Conservation (phyloP, 2,329 filamentous ascomycete species). For the Aspergillus brunneoviolaceus region DNA sequence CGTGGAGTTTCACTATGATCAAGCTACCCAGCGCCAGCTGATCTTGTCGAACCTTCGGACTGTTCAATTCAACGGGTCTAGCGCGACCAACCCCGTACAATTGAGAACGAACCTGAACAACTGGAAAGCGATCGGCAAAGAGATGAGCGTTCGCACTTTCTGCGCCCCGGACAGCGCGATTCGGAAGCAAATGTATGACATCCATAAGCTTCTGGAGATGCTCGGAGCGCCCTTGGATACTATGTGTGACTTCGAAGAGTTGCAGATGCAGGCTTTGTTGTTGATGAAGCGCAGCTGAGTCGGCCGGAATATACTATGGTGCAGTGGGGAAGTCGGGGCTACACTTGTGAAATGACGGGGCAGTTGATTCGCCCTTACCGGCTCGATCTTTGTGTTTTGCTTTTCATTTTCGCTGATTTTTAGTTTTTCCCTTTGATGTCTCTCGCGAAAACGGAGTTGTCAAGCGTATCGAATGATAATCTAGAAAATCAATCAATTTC, state of each 20-base stretch:
- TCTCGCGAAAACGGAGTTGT: too few relatives aligned
- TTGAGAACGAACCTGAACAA: constrained; percentile 50
- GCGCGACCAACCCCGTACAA: constrained; percentile 39
- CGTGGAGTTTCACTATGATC: constrained; percentile 54
- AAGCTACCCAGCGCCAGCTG: constrained; percentile 50
- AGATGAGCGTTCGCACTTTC: constrained; percentile 52
- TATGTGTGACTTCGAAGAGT: constrained; percentile 40
- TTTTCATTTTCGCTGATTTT: too few relatives aligned
- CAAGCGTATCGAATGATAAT: not conserved
- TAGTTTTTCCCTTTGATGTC: too few relatives aligned
- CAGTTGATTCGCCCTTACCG: too few relatives aligned
- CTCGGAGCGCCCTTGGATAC: constrained; percentile 45
- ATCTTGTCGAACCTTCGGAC: constrained; percentile 47
- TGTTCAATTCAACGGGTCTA: constrained; percentile 48
- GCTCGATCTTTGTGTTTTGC: too few relatives aligned
- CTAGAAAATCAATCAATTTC: not conserved
- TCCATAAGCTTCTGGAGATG: constrained; percentile 51
- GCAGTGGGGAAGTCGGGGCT: too few relatives aligned
- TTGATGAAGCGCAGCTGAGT: constrained; percentile 28
- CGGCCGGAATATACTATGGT: too few relatives aligned
- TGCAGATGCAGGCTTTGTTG: constrained; percentile 35
- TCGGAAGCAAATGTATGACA: constrained; percentile 51
- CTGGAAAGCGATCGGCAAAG: constrained; percentile 49
- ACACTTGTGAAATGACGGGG: too few relatives aligned
- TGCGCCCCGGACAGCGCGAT: constrained; percentile 52